Base-by-base conservation (phyloP, 75 land plant species). In the Adiantum capillusveneris region DNA sequence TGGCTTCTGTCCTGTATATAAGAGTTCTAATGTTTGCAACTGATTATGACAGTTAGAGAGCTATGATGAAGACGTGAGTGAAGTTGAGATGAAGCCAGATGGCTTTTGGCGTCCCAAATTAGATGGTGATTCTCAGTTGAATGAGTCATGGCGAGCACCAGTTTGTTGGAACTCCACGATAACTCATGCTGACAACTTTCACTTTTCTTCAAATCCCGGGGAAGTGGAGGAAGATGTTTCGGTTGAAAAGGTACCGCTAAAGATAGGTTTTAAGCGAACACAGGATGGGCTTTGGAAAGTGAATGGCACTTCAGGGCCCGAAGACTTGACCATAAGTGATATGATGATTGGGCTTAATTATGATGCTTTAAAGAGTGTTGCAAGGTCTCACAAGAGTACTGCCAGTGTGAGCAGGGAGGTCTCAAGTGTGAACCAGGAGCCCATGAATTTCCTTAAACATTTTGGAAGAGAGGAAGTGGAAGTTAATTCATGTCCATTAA, bases 321-420 rank as follows among this genome's bases (percentile, higher is more conserved):
- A 17, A 14, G 3, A 46, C 14, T 46, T 2, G 2, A 46, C 17
- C 5, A 3, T 21, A 14, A 46, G 14, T 18, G 50, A 18, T 46
- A 21, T 21, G 18, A 6, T 18, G 12, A 18, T 3, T 46, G 50
- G 17, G 6, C 3, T 2, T 17, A 21, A 6, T 46, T 46, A 18
- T 46, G 50, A 46, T 6, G 6, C 14, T 14, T 46, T n/a, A 14
- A 46, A 46, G 22, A 18, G 50, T 5, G 22, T 3, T 46, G 43
- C 70, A 44, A 56, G 20, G 16, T 53, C 75, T 31, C 73, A 62
- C 65, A 85, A 81, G 68, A 87, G 92, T 70, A 85, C 50, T 46
- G 22, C 17, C 5, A 14, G 12, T 18, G 14, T 46, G 2, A 18
- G 50, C 22, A 46, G 17, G 50, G 22, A 46, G 22, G 14, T 18